Percentiles rank a stretch among this genome's conserved stretches.
phyloP scores from a whole-genome alignment of 2,329 filamentous ascomycete genomes.

The Penicillium sp. region DNA sequence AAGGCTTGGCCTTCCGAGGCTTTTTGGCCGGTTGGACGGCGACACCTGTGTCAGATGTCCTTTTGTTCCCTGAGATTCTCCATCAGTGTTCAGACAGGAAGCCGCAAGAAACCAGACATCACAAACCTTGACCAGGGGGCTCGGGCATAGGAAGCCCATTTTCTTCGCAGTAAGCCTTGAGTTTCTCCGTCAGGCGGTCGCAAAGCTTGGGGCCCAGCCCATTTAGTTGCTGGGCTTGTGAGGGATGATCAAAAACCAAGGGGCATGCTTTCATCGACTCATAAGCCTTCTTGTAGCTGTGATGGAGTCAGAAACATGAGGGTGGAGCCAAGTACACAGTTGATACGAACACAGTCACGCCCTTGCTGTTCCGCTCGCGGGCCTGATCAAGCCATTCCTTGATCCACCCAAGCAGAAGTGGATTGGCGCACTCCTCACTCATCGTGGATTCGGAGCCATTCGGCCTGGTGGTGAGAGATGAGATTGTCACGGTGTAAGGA shows the following conservation, averaged over 20 bases:
- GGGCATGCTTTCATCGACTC: constrained; percentile 74
- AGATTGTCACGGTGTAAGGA: constrained; percentile 1
- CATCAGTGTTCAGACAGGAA: not conserved
- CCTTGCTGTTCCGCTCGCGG: constrained; percentile 66
- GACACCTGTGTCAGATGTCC: constrained; percentile 30
- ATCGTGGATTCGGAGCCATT: constrained; percentile 23
- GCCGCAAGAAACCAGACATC: not conserved
- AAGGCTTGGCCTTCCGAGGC: constrained; percentile 56
- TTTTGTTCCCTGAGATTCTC: constrained; percentile 24
- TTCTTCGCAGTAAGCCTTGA: constrained; percentile 58
- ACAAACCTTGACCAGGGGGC: constrained; percentile 48
- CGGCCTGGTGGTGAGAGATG: not conserved
- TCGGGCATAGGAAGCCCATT: constrained; percentile 68
- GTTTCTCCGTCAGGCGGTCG: constrained; percentile 61
- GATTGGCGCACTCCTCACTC: constrained; percentile 59
- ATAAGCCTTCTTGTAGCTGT: constrained; percentile 71
- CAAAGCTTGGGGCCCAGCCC: constrained; percentile 72
- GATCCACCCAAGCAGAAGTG: constrained; percentile 68
- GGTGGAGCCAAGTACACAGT: not conserved
- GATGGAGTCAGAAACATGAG: constrained; percentile 8
- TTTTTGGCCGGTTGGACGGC: constrained; percentile 54
- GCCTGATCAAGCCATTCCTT: constrained; percentile 74
- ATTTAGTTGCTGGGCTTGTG: constrained; percentile 68
- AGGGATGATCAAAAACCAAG: constrained; percentile 66
- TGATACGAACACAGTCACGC: constrained; percentile 51